These are phyloP conservation scores for Boletus sp. DNA, from an alignment of 1,284 basidiomycete species.

Conservation along the genomic window DNA sequence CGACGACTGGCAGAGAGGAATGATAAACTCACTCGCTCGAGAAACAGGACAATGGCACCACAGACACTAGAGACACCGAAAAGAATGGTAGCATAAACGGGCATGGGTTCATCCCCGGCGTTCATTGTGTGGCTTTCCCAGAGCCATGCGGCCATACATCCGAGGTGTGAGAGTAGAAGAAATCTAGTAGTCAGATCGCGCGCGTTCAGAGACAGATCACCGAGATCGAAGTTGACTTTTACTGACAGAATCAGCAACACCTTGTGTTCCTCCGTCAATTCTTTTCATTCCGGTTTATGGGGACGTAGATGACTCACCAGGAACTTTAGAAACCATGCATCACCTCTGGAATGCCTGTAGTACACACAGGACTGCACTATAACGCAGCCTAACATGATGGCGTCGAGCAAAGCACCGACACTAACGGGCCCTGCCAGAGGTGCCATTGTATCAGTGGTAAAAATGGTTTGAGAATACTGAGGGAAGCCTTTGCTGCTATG, in stretches of 20 bases:
- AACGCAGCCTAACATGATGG: slow-evolving; percentile 31
- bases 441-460: slow-evolving; percentile 16
- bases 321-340: slow-evolving; percentile 17
- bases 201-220: slow-evolving; percentile 9
- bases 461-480: background rate
- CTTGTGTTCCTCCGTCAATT: slow-evolving; percentile 18
- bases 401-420: slow-evolving; percentile 29
- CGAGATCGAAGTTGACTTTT: background rate
- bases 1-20: background rate
- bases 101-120: slow-evolving; percentile 4
- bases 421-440: slow-evolving; percentile 35
- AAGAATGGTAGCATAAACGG: slow-evolving; percentile 18
- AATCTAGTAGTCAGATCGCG: slow-evolving; percentile 15
- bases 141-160: slow-evolving; percentile 26
- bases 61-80: slow-evolving; percentile 27
- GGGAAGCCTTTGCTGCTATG: background rate
- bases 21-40: slow-evolving; percentile 21
- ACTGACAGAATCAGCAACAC: slow-evolving; percentile 30
- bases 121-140: slow-evolving; percentile 18
- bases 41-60: slow-evolving; percentile 23
- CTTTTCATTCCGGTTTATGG: background rate
- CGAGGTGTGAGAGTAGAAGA: slow-evolving; percentile 24
- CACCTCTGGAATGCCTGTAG: slow-evolving; percentile 25
- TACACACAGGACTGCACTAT: slow-evolving; percentile 34
- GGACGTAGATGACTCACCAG: slow-evolving; percentile 22